phyloP scores from a whole-genome alignment of 768 basidiomycete species.

The Agrocybe praecox region DNA sequence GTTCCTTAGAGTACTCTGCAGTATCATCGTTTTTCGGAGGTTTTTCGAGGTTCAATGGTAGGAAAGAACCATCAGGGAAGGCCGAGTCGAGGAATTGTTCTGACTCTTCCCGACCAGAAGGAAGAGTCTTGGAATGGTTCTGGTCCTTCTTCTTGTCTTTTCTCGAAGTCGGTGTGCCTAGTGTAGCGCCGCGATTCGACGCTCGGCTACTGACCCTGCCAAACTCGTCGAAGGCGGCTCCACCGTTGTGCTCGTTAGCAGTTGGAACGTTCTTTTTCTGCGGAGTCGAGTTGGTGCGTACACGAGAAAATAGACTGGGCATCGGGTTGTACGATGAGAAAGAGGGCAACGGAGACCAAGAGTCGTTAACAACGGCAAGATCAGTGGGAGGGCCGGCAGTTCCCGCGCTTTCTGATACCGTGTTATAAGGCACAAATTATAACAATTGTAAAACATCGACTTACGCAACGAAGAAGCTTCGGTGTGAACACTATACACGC shows the following conservation, averaged over 20 bases:
- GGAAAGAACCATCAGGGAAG: conserved; percentile 54
- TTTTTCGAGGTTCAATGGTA: conserved; percentile 52
- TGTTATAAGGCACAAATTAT: background rate
- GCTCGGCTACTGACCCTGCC: conserved; percentile 56
- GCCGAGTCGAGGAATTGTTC: conserved; percentile 32
- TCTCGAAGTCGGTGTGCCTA: conserved; percentile 37
- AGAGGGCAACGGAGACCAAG: conserved; percentile 22
- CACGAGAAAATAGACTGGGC: conserved; percentile 76
- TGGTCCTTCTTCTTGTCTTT: conserved; percentile 59
- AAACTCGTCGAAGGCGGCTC: conserved; percentile 59
- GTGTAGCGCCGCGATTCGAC: conserved; percentile 34
- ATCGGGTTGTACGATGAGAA: conserved; percentile 48
- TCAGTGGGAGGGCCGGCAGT: conserved; percentile 23
- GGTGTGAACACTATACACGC: background rate
- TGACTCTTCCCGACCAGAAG: conserved; percentile 35
- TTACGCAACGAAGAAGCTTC: background rate
- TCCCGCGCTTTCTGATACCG: conserved; percentile 19
- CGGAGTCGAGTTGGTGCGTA: conserved; percentile 63
- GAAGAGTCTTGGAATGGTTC: conserved; percentile 44
- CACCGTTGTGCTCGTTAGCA: conserved; percentile 25
- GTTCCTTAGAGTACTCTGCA: conserved; percentile 38
- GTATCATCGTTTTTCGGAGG: conserved; percentile 36
- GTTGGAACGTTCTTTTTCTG: conserved; percentile 37
- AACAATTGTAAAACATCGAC: background rate
- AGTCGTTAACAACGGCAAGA: conserved; percentile 24